Evolutionary conservation across 2,329 filamentous ascomycete species (phyloP).

Genomic region (Aspergillus arachidicola): DNA sequence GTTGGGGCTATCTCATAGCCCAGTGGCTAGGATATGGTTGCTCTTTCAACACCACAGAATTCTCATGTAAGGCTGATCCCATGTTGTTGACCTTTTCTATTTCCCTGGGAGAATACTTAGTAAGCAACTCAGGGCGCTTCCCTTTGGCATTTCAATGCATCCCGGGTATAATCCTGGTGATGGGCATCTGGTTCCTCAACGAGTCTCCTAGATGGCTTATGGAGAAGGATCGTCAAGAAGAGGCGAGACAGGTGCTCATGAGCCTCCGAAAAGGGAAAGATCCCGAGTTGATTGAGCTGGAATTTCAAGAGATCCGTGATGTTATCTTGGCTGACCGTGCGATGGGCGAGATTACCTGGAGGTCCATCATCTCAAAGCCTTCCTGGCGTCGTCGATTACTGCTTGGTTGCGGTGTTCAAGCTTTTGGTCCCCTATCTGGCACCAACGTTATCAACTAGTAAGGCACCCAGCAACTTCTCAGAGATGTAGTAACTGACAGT

Average conservation of each 20-base stretch:
- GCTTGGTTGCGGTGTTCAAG: conserved; percentile 50
- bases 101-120: background rate
- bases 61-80: conserved; percentile 16
- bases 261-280: conserved; percentile 21
- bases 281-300: conserved; percentile 37
- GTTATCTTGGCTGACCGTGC: conserved; percentile 41
- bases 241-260: conserved; percentile 19
- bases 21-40: conserved; percentile 44
- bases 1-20: conserved; percentile 42
- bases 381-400: conserved; percentile 50
- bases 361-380: conserved; percentile 44
- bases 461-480: background rate
- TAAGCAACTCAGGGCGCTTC: conserved; percentile 31
- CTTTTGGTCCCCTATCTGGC: conserved; percentile 51
- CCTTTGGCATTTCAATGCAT: conserved; percentile 47
- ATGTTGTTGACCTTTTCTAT: background rate
- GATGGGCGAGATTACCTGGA: conserved; percentile 38
- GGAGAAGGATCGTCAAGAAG: conserved; percentile 28
- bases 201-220: conserved; percentile 32
- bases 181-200: conserved; percentile 34
- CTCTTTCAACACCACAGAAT: conserved; percentile 20
- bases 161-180: conserved; percentile 36
- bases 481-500: background rate
- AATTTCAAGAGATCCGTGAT: conserved; percentile 44
- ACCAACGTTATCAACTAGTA: conserved; percentile 50